phyloP scores from a whole-genome alignment of 495 filamentous ascomycete genomes.

The Copromyces sp. region DNA sequence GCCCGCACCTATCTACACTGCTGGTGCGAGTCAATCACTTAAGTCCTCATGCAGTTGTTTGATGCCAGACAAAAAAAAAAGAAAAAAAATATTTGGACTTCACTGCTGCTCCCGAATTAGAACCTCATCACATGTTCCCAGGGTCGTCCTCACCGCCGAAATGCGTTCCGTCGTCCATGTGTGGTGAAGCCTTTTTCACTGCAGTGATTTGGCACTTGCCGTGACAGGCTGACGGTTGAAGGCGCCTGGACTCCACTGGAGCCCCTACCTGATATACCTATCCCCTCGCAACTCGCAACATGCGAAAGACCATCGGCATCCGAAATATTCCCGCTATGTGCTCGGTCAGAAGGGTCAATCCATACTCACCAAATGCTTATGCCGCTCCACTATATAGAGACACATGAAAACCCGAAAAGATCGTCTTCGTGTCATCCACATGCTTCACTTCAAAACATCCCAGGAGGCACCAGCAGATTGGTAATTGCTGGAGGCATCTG shows the following conservation, averaged over 20 bases:
- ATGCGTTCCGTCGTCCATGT: neutral
- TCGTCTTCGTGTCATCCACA: neutral
- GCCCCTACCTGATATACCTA: neutral
- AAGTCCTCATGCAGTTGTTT: neutral
- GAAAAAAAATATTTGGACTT: too few relatives aligned
- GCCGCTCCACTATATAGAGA: neutral
- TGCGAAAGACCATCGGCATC: neutral
- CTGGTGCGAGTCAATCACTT: neutral
- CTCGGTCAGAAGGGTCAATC: neutral
- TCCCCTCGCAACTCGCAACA: neutral
- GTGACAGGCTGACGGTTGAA: neutral
- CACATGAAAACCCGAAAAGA: neutral
- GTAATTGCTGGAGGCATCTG: neutral
- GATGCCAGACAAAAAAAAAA: neutral
- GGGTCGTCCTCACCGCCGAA: neutral
- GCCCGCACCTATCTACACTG: neutral
- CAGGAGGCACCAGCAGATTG: neutral
- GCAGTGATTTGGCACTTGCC: neutral
- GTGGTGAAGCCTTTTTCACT: neutral
- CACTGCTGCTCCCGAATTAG: neutral
- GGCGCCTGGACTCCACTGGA: neutral
- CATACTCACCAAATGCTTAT: neutral
- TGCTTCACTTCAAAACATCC: neutral
- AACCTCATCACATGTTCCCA: neutral
- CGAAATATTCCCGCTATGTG: neutral